Evolutionary conservation across 352 stramenopile genomes (phyloP).

Genomic region (Pythium insidiosum): DNA sequence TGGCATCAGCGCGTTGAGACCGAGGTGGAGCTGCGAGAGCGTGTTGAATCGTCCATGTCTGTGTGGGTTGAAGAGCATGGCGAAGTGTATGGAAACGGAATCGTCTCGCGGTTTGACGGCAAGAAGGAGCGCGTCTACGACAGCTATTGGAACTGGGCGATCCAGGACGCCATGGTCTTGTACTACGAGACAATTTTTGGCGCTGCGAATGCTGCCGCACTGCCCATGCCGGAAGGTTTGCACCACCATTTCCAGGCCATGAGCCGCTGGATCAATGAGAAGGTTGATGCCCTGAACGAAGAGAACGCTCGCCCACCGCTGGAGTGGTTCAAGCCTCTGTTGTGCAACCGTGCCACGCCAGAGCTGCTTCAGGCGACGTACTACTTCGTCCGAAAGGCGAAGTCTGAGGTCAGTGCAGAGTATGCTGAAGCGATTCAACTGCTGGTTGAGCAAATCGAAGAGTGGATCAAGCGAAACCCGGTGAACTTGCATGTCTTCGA

Average conservation of each 20-base stretch:
- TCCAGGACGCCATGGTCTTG: conserved; percentile 31
- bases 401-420: conserved; percentile 23
- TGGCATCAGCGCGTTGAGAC: conserved; percentile 19
- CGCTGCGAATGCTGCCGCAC: neutral
- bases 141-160: conserved; percentile 54
- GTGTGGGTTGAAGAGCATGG: conserved; percentile 29
- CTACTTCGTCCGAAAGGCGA: conserved; percentile 26
- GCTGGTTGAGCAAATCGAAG: conserved; percentile 34
- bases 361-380: conserved; percentile 32
- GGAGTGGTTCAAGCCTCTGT: conserved; percentile 41
- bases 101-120: conserved; percentile 30
- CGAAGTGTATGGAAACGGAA: conserved; percentile 30
- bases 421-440: conserved; percentile 37
- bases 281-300: conserved; percentile 20
- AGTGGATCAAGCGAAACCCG: conserved; percentile 32
- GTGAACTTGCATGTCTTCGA: conserved; percentile 39
- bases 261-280: conserved; percentile 33
- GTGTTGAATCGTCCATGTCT: conserved; percentile 23
- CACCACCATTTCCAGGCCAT: conserved; percentile 30
- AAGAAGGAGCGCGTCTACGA: conserved; percentile 40
- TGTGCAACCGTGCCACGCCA: conserved; percentile 42
- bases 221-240: conserved; percentile 8
- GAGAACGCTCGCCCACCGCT: conserved; percentile 17
- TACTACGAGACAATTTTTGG: conserved; percentile 26
- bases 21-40: conserved; percentile 22